Conservation (phyloP, 192 early-diverging fungal genomes). For the Rhizophagus sp. region DNA sequence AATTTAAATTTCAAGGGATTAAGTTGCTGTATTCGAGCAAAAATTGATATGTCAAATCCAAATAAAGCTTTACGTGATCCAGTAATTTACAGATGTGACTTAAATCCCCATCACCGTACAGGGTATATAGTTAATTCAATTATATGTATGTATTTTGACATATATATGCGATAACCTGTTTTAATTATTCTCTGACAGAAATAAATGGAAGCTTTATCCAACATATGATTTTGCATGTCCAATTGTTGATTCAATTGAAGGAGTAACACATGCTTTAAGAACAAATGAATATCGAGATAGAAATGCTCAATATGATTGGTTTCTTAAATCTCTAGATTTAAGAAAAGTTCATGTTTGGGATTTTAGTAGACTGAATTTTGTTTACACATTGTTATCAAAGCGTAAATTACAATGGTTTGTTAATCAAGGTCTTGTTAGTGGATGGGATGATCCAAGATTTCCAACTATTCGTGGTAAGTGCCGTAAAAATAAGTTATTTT, state of each 20-base stretch:
- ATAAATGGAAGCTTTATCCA: constrained; percentile 96
- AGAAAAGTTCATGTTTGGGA: constrained; percentile 94
- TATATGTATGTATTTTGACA: not conserved
- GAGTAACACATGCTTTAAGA: constrained; percentile 96
- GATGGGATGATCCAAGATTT: constrained; percentile 91
- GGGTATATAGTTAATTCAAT: constrained; percentile 48
- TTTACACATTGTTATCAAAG: constrained; percentile 98
- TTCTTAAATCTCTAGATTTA: constrained; percentile 82
- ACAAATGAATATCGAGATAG: constrained; percentile 99
- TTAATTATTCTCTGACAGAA: constrained; percentile 10
- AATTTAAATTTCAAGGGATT: constrained; percentile 53
- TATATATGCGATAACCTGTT: not conserved
- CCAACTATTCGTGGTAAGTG: constrained; percentile 74
- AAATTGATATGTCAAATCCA: constrained; percentile 83
- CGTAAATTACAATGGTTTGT: constrained; percentile 98
- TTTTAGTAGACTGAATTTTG: constrained; percentile 93
- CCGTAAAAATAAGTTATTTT: not conserved
- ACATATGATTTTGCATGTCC: constrained; percentile 99
- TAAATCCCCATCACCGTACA: constrained; percentile 85
- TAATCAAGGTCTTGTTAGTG: constrained; percentile 76
- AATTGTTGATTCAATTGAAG: constrained; percentile 93
- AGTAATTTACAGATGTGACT: constrained; percentile 93
- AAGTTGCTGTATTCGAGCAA: constrained; percentile 89
- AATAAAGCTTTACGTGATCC: constrained; percentile 98
- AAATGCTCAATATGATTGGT: constrained; percentile 96